phyloP scores from a whole-genome alignment of 2,329 filamentous ascomycete genomes.

The Bipolaris oryzae region DNA sequence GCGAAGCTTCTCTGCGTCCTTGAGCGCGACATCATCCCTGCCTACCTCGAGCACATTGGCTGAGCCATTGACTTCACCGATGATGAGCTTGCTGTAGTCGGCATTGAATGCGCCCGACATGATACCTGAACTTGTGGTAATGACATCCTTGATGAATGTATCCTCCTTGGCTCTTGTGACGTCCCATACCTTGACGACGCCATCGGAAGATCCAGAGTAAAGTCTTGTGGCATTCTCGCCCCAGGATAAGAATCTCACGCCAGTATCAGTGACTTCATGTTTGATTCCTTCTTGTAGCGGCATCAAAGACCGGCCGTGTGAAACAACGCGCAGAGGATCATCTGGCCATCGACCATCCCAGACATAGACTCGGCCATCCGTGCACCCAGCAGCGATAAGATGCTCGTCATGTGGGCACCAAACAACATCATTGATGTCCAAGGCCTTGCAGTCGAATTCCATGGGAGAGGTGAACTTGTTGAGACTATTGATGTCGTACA shows the following conservation, averaged over 20 bases:
- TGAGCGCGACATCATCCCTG: slow-evolving; percentile 37
- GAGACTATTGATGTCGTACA: slow-evolving; percentile 54
- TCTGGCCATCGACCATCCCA: slow-evolving; percentile 62
- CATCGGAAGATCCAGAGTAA: slow-evolving; percentile 67
- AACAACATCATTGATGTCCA: slow-evolving; percentile 66
- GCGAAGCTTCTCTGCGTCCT: slow-evolving; percentile 37
- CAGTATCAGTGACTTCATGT: slow-evolving; percentile 62
- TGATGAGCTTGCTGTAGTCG: slow-evolving; percentile 60
- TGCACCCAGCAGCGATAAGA: slow-evolving; percentile 65
- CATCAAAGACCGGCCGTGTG: slow-evolving; percentile 58
- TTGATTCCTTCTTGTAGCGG: slow-evolving; percentile 52
- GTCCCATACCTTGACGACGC: slow-evolving; percentile 65
- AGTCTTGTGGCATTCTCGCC: slow-evolving; percentile 58
- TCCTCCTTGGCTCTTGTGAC: slow-evolving; percentile 59
- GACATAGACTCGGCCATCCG: slow-evolving; percentile 64
- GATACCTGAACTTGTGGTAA: slow-evolving; percentile 58
- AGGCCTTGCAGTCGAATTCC: slow-evolving; percentile 62
- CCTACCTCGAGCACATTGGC: slow-evolving; percentile 59
- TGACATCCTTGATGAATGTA: slow-evolving; percentile 58
- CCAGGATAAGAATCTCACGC: slow-evolving; percentile 65
- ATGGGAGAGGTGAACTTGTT: slow-evolving; percentile 40
- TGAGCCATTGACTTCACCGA: slow-evolving; percentile 63
- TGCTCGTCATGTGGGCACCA: slow-evolving; percentile 58
- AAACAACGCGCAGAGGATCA: slow-evolving; percentile 55
- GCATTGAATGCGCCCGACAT: slow-evolving; percentile 64